Percentiles rank a stretch among this genome's conserved stretches.
phyloP scores from a whole-genome alignment of 345 rosid genomes.

The Citrus inodora region DNA sequence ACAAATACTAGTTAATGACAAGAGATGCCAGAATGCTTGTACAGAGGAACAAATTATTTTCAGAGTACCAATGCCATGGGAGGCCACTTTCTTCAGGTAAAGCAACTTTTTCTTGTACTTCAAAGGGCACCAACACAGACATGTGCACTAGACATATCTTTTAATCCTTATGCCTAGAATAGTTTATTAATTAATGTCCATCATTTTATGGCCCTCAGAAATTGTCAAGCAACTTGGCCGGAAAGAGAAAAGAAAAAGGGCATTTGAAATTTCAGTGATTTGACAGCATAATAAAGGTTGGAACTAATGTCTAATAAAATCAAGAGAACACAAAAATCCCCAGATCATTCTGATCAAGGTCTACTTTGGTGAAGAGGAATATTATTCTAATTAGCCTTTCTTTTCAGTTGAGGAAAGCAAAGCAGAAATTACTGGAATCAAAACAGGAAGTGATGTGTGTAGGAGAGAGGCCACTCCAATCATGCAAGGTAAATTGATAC shows the following conservation, averaged over 20 bases:
- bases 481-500: not conserved
- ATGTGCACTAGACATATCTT: slow-evolving; percentile 17
- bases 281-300: not conserved
- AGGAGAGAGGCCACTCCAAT: not conserved
- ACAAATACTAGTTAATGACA: slow-evolving; percentile 14
- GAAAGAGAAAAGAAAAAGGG: not conserved
- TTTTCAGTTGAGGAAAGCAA: no score
- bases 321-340: not conserved
- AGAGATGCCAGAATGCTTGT: slow-evolving; percentile 14
- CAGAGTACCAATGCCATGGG: not conserved
- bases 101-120: slow-evolving; percentile 2
- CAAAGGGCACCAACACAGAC: slow-evolving; percentile 10
- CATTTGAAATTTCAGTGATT: slow-evolving; percentile 8
- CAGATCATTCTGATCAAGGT: no score
- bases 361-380: no score
- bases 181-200: slow-evolving; percentile 4
- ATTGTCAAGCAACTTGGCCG: slow-evolving; percentile 7
- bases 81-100: slow-evolving; percentile 19
- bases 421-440: no score
- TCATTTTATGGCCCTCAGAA: slow-evolving; percentile 13
- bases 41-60: not conserved
- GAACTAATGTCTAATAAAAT: not conserved
- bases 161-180: not conserved
- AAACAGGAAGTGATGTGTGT: no score
- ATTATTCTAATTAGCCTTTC: no score